Conservation (phyloP, 2,329 filamentous ascomycete genomes). For the Byssochlamys sp. region DNA sequence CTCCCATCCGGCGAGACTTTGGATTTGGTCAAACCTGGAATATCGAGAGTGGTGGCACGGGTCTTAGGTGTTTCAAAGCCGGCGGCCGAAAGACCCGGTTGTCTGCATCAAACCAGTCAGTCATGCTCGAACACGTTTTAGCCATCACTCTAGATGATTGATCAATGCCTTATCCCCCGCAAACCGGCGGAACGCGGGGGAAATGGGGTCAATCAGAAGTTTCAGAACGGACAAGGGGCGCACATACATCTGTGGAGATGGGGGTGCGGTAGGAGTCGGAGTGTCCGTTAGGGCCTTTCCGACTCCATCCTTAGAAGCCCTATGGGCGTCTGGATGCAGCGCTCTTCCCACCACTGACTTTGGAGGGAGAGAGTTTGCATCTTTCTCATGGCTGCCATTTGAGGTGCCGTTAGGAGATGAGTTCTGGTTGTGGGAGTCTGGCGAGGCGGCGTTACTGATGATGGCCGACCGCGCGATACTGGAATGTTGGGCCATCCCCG, state of each 20-base stretch:
- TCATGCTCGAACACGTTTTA: not conserved
- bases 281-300: slow-evolving; percentile 53
- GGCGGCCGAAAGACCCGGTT: slow-evolving; percentile 62
- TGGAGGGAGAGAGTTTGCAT: slow-evolving; percentile 24
- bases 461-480: slow-evolving; percentile 42
- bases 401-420: slow-evolving; percentile 1
- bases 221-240: slow-evolving; percentile 10
- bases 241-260: slow-evolving; percentile 53
- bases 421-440: slow-evolving; percentile 12
- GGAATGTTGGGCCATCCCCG: slow-evolving; percentile 39
- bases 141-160: not conserved
- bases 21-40: slow-evolving; percentile 89
- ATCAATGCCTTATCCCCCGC: not conserved
- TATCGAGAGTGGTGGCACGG: slow-evolving; percentile 90
- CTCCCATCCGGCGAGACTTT: slow-evolving; percentile 90
- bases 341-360: slow-evolving; percentile 34
- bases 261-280: slow-evolving; percentile 52
- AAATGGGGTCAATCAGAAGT: slow-evolving; percentile 1
- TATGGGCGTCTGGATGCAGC: slow-evolving; percentile 31
- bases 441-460: slow-evolving; percentile 31
- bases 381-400: slow-evolving; percentile 15
- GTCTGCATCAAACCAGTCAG: slow-evolving; percentile 37
- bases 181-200: not conserved
- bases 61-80: slow-evolving; percentile 67
- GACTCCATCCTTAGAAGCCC: slow-evolving; percentile 37